Percentiles rank a stretch among this genome's conserved stretches.
Conservation (phyloP, 2,329 filamentous ascomycete genomes). For the Alternaria gaisen region DNA sequence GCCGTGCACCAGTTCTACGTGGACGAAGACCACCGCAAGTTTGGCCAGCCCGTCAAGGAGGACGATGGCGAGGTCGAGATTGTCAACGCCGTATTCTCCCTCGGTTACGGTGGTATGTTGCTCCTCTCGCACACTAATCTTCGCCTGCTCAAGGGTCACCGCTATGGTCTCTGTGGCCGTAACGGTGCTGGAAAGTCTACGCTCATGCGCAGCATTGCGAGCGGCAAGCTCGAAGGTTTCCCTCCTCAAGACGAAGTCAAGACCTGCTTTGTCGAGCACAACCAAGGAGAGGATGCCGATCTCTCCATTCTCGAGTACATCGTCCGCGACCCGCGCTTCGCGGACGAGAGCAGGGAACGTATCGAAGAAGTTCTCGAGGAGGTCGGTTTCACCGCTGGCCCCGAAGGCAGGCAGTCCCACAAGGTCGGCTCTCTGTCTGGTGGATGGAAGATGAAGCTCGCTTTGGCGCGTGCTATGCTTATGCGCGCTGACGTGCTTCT, state of each 20-base stretch:
- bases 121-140: conserved; percentile 95
- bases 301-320: conserved; percentile 96
- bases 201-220: conserved; percentile 94
- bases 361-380: conserved; percentile 86
- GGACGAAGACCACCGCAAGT: conserved; percentile 86
- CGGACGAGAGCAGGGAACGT: conserved; percentile 77
- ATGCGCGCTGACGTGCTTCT: conserved; percentile 95
- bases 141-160: conserved; percentile 91
- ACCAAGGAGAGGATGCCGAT: conserved; percentile 97
- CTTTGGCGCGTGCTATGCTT: conserved; percentile 94
- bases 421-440: conserved; percentile 94
- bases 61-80: conserved; percentile 95
- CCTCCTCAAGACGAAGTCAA: conserved; percentile 89
- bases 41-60: conserved; percentile 82
- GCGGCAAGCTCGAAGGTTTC: conserved; percentile 96
- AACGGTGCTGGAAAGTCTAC: conserved; percentile 99
- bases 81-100: conserved; percentile 96
- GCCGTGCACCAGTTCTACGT: conserved; percentile 81
- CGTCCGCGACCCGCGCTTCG: conserved; percentile 85
- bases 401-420: conserved; percentile 86
- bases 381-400: conserved; percentile 91
- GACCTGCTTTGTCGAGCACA: conserved; percentile 98
- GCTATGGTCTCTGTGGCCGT: conserved; percentile 94
- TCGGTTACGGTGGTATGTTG: conserved; percentile 97
- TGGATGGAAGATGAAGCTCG: conserved; percentile 99